Percentiles rank a stretch among this genome's conserved stretches.
These are phyloP conservation scores for Debaryomycetaceae sp. DNA, from an alignment of 1,139 yeast species.

Conservation along the genomic window DNA sequence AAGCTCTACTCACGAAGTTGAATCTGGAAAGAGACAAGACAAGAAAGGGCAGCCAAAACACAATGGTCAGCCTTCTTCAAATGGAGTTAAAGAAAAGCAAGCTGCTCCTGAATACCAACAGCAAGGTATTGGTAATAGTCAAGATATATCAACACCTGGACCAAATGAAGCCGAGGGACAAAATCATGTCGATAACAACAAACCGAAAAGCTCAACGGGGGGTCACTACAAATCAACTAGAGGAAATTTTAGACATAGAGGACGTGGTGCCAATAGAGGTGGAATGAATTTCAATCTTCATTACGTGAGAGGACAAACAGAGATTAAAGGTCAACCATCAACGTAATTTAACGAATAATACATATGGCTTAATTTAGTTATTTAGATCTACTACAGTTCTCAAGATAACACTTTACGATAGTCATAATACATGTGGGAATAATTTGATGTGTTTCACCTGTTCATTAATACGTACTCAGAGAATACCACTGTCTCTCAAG, in stretches of 20 bases:
- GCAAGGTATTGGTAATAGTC: too few species aligned
- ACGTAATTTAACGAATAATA: neutral
- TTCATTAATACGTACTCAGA: constrained; percentile 23
- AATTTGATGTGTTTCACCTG: neutral
- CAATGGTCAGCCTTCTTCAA: neutral
- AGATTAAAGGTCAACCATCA: constrained; percentile 4
- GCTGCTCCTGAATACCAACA: too few species aligned
- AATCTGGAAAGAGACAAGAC: neutral
- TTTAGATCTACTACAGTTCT: neutral
- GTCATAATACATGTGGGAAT: neutral
- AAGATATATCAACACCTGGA: too few species aligned
- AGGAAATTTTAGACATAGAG: constrained; percentile 15
- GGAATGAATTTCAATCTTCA: constrained; percentile 19
- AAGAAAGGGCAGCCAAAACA: neutral
- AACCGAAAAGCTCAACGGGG: neutral
- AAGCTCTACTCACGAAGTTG: neutral
- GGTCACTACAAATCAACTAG: constrained; percentile 3
- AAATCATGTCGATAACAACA: neutral
- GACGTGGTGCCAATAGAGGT: constrained; percentile 13
- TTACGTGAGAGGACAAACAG: constrained; percentile 22
- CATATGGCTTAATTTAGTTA: neutral
- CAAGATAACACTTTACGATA: neutral
- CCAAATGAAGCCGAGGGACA: neutral
- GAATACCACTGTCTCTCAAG: constrained; percentile 79
- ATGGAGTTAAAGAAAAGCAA: neutral